Base-by-base conservation (phyloP, 1,139 yeast genomes). In the Pichia sp. region DNA sequence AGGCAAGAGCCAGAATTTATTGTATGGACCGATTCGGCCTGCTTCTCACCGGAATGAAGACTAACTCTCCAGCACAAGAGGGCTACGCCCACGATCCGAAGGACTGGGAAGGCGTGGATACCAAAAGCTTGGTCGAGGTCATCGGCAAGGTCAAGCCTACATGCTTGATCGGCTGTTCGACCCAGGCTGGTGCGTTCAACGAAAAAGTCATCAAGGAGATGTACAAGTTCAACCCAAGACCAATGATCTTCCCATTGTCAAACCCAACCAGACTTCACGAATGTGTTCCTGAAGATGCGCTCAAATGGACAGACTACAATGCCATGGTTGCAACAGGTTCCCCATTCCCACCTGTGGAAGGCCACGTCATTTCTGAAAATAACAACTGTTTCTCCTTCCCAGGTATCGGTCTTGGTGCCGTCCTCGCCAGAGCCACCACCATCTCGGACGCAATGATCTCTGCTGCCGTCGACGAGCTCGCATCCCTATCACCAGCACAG, bases 341-440 rank as follows among this genome's bases (percentile, higher is more conserved):
- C n/a, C 98, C 98, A 38, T 93, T 93, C 77, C 82, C 80, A 59
- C 96, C 96, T 13, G 97, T 92, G 51, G 80, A 90, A 64, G 97
- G 97, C 43, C 82, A 82, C 70, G 82, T 78, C 60, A 90, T 92
- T 61, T 88, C 97, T 11, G 97, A 92, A 71, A 90, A 92, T 76
- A 92, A 92, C 76, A 92, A 92, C 76, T 90, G 97, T 75, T 90
- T 90, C 73, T 85, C 96, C 1, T 92, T 92, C 87, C 98, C 99
- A 47, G 99, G 98, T 70, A 90, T 92, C 67, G 98, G 98, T 47
- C 77, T 92, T 56, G 97, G 97, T 61, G 96, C 97, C 2, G 96
- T 90, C 43, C 78, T 92, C 57, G 81, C 96, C 5, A 83, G 97
- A 72, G 84, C 96, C 56, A 78, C 81, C 31, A 77, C 82, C 36